These are phyloP conservation scores for Aspergillus fijiensis DNA, from an alignment of 2,329 filamentous ascomycete genomes.

Conservation along the genomic window DNA sequence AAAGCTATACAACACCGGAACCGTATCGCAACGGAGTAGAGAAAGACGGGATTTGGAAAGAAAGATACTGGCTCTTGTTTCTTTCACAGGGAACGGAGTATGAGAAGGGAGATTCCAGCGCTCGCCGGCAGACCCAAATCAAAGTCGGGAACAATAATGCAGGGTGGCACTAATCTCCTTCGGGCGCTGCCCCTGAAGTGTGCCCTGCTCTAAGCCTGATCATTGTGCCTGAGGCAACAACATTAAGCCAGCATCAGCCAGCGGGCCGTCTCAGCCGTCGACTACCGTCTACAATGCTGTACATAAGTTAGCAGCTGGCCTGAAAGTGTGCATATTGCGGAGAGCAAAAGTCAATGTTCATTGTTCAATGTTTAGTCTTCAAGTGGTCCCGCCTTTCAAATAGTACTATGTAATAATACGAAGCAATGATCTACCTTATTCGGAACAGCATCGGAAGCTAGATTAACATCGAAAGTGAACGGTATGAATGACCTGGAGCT, in stretches of 20 bases:
- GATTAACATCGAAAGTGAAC: background rate
- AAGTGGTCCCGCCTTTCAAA: too few relatives aligned
- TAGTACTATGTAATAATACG: background rate
- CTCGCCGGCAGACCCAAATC: background rate
- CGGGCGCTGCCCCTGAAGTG: background rate
- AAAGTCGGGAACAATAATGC: background rate
- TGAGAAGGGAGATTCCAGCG: background rate
- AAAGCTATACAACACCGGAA: background rate
- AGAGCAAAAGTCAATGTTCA: too few relatives aligned
- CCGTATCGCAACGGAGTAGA: background rate
- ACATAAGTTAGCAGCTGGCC: too few relatives aligned
- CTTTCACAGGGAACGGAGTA: background rate
- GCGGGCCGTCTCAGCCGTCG: background rate
- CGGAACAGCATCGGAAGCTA: background rate
- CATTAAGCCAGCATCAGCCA: background rate
- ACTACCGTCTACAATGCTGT: background rate
- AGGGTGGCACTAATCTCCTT: background rate
- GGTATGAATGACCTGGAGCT: background rate
- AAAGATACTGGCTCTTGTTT: background rate
- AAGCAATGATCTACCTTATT: background rate
- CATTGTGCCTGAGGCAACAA: background rate
- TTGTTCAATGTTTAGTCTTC: too few relatives aligned
- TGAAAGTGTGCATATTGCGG: too few relatives aligned
- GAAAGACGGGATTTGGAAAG: background rate
- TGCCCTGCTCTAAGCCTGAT: background rate